phyloP scores from a whole-genome alignment of 176 grass and related monocot species.

The Carex myosuroides region DNA sequence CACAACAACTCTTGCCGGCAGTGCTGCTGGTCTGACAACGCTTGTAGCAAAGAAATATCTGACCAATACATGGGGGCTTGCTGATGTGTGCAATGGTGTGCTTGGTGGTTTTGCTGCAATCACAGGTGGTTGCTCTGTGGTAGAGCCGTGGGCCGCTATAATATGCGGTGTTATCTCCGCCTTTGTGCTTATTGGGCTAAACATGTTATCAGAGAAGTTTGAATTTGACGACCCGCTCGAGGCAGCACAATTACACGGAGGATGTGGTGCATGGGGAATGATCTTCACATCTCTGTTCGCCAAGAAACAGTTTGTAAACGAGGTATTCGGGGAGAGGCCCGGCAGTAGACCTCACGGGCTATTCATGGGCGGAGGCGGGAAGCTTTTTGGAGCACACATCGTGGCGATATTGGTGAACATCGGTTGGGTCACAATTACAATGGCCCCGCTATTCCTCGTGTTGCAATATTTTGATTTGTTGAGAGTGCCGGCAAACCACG shows the following conservation, averaged over 20 bases:
- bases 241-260: slow-evolving; percentile 35
- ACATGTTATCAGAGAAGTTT: slow-evolving; percentile 14
- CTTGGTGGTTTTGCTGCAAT: slow-evolving; percentile 39
- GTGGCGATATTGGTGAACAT: slow-evolving; percentile 29
- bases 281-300: slow-evolving; percentile 42
- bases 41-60: slow-evolving; percentile 26
- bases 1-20: slow-evolving; percentile 34
- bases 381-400: slow-evolving; percentile 29
- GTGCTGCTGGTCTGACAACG: slow-evolving; percentile 26
- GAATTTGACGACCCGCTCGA: slow-evolving; percentile 34
- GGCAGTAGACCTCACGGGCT: slow-evolving; percentile 28
- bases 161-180: slow-evolving; percentile 29
- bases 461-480: slow-evolving; percentile 15
- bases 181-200: slow-evolving; percentile 28
- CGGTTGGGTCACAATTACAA: slow-evolving; percentile 29
- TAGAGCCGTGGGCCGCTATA: slow-evolving; percentile 37
- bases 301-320: slow-evolving; percentile 31
- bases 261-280: slow-evolving; percentile 39
- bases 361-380: slow-evolving; percentile 36
- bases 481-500: slow-evolving; percentile 1
- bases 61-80: slow-evolving; percentile 13
- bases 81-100: slow-evolving; percentile 40
- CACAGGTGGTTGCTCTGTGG: slow-evolving; percentile 33
- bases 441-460: slow-evolving; percentile 30
- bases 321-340: slow-evolving; percentile 21